Evolutionary conservation across 257 asterid species (phyloP), one percentile per base, ranked within the genome.

Genomic region (Solanum virginianum): DNA sequence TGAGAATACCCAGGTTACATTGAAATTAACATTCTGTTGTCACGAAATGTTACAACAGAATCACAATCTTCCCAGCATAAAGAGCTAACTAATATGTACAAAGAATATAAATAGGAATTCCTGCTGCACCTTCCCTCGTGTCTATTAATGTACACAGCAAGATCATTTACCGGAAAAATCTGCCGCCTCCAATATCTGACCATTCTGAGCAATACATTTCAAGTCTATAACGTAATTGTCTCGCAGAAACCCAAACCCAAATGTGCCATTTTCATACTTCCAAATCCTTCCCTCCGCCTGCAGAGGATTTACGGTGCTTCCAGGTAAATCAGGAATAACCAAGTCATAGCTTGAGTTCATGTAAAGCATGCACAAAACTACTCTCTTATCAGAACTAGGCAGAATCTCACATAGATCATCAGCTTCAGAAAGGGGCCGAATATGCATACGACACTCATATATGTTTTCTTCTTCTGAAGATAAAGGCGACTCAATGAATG

Each of bases 241-340:
- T 55, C 95, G 90, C 83, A 92, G 92, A 89, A 94, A 93, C 51
- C 98, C 99, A 81, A 92, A 96, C 54, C 99, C 99, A 65, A 92
- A 91, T 8, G 94, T 91, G 80, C 97, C 97, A 77, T 94, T 89
- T 82, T 71, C 85, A 69, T 94, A 94, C 87, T 85, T 92, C 98
- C 97, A 96, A 65, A 95, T 91, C 83, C 97, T 91, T 56, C 98
- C 98, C 87, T 96, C 98, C 1, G 88, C 90, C 86, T 86, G 95
- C 63, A 83, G 84, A 85, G 92, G 95, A 87, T 87, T 91, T 36
- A 66, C 82, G 9, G 89, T 59, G 43, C 86, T 86, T 84, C 92
- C 97, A 9, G 87, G 87, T 66, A 88, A 55, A 89, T 91, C 93
- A 16, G 99, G 95, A 83, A 94, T 90, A 80, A 91, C 97, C 93